These are phyloP conservation scores for Scopulariopsis brevicaulis DNA, from an alignment of 2,329 filamentous ascomycete genomes.

Conservation along the genomic window DNA sequence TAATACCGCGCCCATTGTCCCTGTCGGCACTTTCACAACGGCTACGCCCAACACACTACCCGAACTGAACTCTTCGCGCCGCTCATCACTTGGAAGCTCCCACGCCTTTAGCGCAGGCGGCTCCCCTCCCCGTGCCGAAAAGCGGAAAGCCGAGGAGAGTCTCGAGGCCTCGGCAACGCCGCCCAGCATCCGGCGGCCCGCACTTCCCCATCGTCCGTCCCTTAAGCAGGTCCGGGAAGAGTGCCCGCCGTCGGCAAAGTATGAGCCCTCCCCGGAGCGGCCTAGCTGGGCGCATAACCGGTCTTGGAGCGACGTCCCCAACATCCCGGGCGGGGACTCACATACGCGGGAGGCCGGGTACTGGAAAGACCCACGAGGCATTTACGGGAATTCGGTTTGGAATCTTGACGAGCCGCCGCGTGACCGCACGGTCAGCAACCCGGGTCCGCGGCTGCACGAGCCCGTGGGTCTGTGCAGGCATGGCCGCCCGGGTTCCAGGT, in stretches of 20 bases:
- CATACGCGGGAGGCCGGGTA: too few relatives aligned
- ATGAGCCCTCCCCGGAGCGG: background rate
- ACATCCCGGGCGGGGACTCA: background rate
- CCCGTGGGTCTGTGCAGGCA: too few relatives aligned
- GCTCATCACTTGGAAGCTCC: background rate
- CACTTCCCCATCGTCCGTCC: constrained; percentile 17
- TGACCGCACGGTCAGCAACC: too few relatives aligned
- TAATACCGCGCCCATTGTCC: background rate
- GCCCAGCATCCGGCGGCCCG: constrained; percentile 1
- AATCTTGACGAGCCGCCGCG: too few relatives aligned
- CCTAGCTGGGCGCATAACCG: background rate
- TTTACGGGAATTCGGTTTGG: too few relatives aligned
- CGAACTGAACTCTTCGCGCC: background rate
- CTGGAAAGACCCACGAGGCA: too few relatives aligned
- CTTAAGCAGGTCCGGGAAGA: constrained; percentile 10
- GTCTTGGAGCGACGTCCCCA: constrained; percentile 3
- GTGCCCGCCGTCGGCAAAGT: background rate
- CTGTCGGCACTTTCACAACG: constrained; percentile 11
- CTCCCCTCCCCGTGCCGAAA: background rate
- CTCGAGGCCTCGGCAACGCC: background rate
- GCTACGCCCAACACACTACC: background rate
- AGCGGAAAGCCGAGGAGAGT: constrained; percentile 2
- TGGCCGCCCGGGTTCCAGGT: too few relatives aligned
- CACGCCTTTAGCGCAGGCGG: background rate
- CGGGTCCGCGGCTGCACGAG: too few relatives aligned